Base-by-base conservation (phyloP, 129 eudicot genomes). In the Arctium minus region DNA sequence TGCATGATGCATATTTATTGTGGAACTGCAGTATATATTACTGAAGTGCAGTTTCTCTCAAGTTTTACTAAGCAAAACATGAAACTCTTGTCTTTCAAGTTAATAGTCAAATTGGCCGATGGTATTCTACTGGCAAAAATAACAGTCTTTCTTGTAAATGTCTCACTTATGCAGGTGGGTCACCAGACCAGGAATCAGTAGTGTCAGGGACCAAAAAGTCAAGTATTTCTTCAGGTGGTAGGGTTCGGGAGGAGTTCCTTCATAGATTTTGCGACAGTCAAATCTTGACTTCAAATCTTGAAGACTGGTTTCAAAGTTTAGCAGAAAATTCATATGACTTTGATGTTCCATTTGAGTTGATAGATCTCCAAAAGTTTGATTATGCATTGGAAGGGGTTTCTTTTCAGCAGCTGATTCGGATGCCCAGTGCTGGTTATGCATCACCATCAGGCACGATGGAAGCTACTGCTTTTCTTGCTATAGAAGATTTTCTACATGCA, bases 311-410 rank as follows among this genome's bases (percentile, higher is more conserved):
- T 64, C 93, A 90, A 67, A 83, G 85, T 80, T 69, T 91, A 76
- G 68, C 85, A 31, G 92, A 87, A 88, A 72, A 85, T 29, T 82
- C 89, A 69, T 79, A 71, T 4, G 65, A 83, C 74, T 91, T 91
- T 40, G 98, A 90, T 72, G 91, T 90, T 85, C 99, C 99, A 75
- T 96, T 96, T 29, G 99, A 96, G 86, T 83, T 93, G 31, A 89
- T 96, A 60, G 94, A 91, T 44, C 97, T 96, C 81, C 99, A 96
- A 80, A 93, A 96, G 83, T 96, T 96, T 31, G 99, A 96, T 87
- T 96, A 93, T 84, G 99, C 99, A 76, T 86, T 96, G 75, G 99
- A 93, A 90, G 93, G 98, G 35, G 90, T 91, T 86, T 88, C 91
- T 6, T 96, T 96, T 84, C 98, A 96, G 85, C 99, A 96, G 79